These are phyloP conservation scores for Calonectria naviculata DNA, from an alignment of 2,329 filamentous ascomycete genomes.

Conservation along the genomic window DNA sequence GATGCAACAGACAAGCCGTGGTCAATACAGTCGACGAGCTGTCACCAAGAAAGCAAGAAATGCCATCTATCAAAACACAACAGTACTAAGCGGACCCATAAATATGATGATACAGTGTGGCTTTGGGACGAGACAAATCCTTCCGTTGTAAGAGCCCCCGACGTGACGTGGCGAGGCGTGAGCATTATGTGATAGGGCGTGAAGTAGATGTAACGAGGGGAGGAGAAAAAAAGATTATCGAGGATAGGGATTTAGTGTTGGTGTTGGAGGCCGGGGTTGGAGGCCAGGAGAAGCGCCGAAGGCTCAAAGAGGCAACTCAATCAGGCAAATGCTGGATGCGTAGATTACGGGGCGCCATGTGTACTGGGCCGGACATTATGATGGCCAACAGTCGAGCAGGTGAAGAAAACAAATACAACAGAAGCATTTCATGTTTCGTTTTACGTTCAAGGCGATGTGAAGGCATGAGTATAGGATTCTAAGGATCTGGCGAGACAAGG, in stretches of 20 bases:
- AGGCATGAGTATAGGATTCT: slow-evolving; percentile 13
- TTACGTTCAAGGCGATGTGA: slow-evolving; percentile 7
- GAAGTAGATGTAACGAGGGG: slow-evolving; percentile 8
- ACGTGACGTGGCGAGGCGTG: slow-evolving; percentile 14
- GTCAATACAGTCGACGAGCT: background rate
- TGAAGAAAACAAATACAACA: background rate
- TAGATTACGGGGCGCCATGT: background rate
- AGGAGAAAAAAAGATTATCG: background rate
- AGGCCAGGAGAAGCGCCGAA: background rate
- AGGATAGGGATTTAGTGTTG: background rate
- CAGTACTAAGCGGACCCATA: background rate
- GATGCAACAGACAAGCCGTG: background rate
- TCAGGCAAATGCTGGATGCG: background rate
- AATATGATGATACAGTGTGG: slow-evolving; percentile 3
- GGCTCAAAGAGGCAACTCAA: background rate
- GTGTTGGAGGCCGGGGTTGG: background rate
- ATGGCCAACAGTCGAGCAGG: background rate
- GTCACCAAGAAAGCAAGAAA: background rate
- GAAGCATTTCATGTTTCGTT: slow-evolving; percentile 19
- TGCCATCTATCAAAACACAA: background rate
- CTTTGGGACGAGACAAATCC: slow-evolving; percentile 6
- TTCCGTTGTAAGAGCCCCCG: background rate
- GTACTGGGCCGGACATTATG: background rate
- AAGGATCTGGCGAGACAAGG: background rate
- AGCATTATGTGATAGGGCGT: slow-evolving; percentile 25